Conservation (phyloP, 2,329 filamentous ascomycete genomes). For the Paracoccidioides brasiliensis region DNA sequence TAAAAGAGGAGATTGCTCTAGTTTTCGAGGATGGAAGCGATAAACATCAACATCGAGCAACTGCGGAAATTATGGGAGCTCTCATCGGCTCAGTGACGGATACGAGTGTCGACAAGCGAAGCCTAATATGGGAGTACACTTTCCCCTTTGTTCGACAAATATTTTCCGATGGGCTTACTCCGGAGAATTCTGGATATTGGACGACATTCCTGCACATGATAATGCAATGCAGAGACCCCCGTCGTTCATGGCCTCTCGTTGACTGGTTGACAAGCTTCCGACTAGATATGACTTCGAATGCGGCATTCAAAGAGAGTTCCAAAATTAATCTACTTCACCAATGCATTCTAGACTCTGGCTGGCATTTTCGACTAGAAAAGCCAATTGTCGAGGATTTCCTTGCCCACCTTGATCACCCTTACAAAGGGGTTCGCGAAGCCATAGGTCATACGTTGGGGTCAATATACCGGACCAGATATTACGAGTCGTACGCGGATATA, state of each 20-base stretch:
- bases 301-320: conserved; percentile 96
- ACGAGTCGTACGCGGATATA: conserved; percentile 83
- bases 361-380: conserved; percentile 88
- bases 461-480: conserved; percentile 82
- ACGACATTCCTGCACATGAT: conserved; percentile 83
- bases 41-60: conserved; percentile 94
- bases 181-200: conserved; percentile 92
- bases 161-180: conserved; percentile 82
- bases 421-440: conserved; percentile 90
- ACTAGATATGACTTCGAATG: conserved; percentile 87
- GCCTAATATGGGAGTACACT: conserved; percentile 74
- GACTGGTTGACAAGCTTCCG: conserved; percentile 73
- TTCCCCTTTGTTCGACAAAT: conserved; percentile 78
- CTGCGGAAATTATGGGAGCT: conserved; percentile 81
- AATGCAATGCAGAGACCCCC: conserved; percentile 76
- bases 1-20: conserved; percentile 63
- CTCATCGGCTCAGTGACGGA: conserved; percentile 71
- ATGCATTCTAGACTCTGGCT: conserved; percentile 73
- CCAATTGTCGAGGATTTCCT: conserved; percentile 85
- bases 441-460: conserved; percentile 81
- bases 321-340: conserved; percentile 88
- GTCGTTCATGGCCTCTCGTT: conserved; percentile 73
- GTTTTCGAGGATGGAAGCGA: conserved; percentile 89
- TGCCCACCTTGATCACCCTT: conserved; percentile 85
- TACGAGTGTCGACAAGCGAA: conserved; percentile 57